Evolutionary conservation across 1,139 yeast genomes (phyloP).

Genomic region (Geotrichum carabidarum): DNA sequence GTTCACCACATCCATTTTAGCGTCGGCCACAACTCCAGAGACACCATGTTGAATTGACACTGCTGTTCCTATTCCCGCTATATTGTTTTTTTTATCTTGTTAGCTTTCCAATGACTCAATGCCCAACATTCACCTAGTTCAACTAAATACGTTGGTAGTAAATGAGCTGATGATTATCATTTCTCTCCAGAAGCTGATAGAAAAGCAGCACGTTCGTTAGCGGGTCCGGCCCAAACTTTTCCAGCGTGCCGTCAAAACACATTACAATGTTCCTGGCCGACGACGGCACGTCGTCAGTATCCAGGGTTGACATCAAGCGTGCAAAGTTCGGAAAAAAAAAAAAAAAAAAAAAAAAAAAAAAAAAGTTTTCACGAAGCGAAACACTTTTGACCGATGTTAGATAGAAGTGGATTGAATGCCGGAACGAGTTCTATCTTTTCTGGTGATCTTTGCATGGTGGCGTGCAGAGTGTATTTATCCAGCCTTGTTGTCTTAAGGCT

Average conservation of each 20-base stretch:
- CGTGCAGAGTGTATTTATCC: too few species aligned
- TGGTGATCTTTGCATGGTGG: neutral
- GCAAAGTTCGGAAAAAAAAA: too few species aligned
- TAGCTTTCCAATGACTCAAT: too few species aligned
- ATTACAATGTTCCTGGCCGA: constrained; percentile 42
- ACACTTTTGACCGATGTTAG: neutral
- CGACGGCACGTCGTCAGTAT: constrained; percentile 7
- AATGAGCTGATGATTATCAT: constrained; percentile 44
- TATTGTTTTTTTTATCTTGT: neutral
- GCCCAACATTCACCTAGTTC: too few species aligned
- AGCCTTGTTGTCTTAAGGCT: too few species aligned
- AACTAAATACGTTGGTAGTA: constrained; percentile 49
- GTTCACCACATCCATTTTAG: constrained; percentile 27
- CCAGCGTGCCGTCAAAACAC: constrained; percentile 62
- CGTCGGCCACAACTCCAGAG: constrained; percentile 27
- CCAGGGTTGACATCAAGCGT: neutral
- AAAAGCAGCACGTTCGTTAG: constrained; percentile 51
- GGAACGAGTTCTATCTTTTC: constrained; percentile 12
- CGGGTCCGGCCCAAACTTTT: constrained; percentile 53
- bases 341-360: too few species aligned
- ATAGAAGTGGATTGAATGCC: neutral
- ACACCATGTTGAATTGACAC: constrained; percentile 40
- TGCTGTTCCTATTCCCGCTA: constrained; percentile 55
- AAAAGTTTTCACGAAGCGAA: neutral
- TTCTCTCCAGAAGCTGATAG: constrained; percentile 49